Base-by-base conservation (phyloP, 73 alveolate genomes). In the Blepharisma stoltei region DNA sequence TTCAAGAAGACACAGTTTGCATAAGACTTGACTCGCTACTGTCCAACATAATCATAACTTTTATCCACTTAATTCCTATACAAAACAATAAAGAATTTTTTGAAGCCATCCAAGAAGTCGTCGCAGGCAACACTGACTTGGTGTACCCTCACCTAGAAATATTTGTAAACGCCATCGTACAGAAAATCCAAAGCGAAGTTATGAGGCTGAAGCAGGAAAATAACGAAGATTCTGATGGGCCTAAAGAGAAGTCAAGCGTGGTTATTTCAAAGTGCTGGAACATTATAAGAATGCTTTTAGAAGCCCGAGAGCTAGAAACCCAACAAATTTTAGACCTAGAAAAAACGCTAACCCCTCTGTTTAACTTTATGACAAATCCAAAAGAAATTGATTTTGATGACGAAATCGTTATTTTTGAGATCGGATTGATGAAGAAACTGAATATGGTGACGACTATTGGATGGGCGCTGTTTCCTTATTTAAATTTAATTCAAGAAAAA, bases 351-450 rank as follows among this genome's bases (percentile, higher is more conserved):
- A 7, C 27, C 32, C 55, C 55, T 0, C 27, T 69, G 65, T 69
- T 69, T 46, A n/a, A 44, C 14, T 69, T 14, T 43, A 69, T 69
- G 14, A n/a, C n/a, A 43, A 46, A 69, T 44, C 79, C 79, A 0
- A 44, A 38, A 14, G 79, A 69, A 69, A 69, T 69, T 44, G 79
- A 69, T n/a, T 69, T 69, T 43, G 79, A 69, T 44, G 79, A 69
- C 27, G 79, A 69, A 14, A 69, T 69, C 4, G 20, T 69, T n/a
- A 9, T 69, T 18, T 69, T 38, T 69, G 67, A 44, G 27, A 43
- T 44, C 4, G 11, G 71, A 11, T 18, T 69, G 37, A 69, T 69
- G 79, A 69, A 43, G 4, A 69, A 69, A 80, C n/a, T 47, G 32
- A 38, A 69, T 4, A 44, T 14, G 9, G 65, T 69, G 6, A 69